phyloP scores from a whole-genome alignment of 148 eudicot genomes.

The Rhododendron molle region DNA sequence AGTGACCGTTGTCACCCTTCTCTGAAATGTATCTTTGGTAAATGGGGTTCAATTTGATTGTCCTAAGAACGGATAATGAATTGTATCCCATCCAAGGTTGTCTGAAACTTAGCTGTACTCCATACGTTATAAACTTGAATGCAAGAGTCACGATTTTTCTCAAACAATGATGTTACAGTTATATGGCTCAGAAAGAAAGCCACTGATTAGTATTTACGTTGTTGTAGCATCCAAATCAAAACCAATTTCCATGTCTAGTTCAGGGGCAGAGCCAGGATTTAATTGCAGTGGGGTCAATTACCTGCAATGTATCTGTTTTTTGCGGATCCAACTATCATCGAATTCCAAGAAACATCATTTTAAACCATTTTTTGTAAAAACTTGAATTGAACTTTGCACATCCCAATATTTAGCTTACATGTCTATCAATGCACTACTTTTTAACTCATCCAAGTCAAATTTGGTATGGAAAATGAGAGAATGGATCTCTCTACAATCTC shows the following conservation, averaged over 20 bases:
- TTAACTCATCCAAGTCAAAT: background rate
- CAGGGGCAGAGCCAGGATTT: background rate
- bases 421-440: background rate
- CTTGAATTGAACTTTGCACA: background rate
- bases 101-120: background rate
- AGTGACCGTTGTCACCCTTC: constrained; percentile 15
- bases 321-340: background rate
- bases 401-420: background rate
- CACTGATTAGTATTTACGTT: background rate
- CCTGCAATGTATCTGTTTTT: background rate
- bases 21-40: background rate
- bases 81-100: background rate
- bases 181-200: background rate
- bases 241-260: background rate
- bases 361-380: background rate
- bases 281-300: background rate
- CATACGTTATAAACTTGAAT: background rate
- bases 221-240: background rate
- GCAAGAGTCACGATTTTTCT: background rate
- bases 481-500: background rate
- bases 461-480: background rate
- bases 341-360: background rate
- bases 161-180: background rate
- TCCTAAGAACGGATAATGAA: background rate
- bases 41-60: background rate